Conservation (phyloP, 2,329 filamentous ascomycete genomes). For the Emergomyces pasteurianus region DNA sequence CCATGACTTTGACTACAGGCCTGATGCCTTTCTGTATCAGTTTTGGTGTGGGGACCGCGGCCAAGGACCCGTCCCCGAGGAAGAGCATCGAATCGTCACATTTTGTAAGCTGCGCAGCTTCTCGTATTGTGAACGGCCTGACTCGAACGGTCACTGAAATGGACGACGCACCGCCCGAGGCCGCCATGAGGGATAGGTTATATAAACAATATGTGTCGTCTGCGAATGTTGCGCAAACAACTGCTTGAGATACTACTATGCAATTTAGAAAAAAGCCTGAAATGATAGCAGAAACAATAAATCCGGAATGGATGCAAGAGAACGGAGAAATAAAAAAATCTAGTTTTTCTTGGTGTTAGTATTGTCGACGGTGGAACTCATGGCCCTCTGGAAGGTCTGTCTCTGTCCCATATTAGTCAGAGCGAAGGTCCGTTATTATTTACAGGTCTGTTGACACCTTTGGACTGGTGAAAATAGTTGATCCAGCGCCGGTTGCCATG, state of each 20-base stretch:
- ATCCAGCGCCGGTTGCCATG: slow-evolving; percentile 12
- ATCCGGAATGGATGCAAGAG: background rate
- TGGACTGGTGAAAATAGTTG: slow-evolving; percentile 1
- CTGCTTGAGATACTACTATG: background rate
- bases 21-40: slow-evolving; percentile 75
- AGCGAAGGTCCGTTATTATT: background rate
- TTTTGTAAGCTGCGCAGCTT: slow-evolving; percentile 75
- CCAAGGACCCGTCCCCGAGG: slow-evolving; percentile 90
- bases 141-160: slow-evolving; percentile 47
- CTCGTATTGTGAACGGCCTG: slow-evolving; percentile 65
- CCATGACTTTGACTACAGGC: slow-evolving; percentile 88
- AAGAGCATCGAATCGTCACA: slow-evolving; percentile 79
- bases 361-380: background rate
- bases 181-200: slow-evolving; percentile 23
- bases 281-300: background rate
- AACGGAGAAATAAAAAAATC: slow-evolving; percentile 1
- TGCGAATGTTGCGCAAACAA: slow-evolving; percentile 4
- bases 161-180: slow-evolving; percentile 35
- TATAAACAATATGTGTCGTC: background rate
- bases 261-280: background rate
- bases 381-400: background rate
- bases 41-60: slow-evolving; percentile 73
- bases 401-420: background rate
- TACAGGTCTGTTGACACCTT: slow-evolving; percentile 3
- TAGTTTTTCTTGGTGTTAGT: background rate